A percentile compares a stretch with the other conserved stretches of the same genome.
phyloP scores from a whole-genome alignment of 352 stramenopile genomes.

The Pythium coloratum region DNA sequence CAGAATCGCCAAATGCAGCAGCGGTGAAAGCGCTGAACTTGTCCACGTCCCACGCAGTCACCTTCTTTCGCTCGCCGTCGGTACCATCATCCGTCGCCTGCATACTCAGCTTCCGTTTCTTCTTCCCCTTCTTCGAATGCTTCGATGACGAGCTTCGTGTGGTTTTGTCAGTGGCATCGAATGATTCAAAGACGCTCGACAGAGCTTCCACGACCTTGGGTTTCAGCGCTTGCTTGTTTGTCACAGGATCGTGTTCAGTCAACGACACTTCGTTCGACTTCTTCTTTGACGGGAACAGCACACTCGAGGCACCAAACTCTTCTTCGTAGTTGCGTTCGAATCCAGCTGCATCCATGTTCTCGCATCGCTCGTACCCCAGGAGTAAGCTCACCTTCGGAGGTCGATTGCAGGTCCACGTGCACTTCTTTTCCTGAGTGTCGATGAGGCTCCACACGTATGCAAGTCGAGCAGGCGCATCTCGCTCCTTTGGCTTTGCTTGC shows the following conservation, averaged over 20 bases:
- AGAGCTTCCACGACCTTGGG: conserved; percentile 5
- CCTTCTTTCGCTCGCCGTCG: background rate
- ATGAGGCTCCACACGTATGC: conserved; percentile 16
- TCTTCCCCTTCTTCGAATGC: conserved; percentile 35
- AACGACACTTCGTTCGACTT: conserved; percentile 11
- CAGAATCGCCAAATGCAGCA: conserved; percentile 15
- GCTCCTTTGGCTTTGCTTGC: conserved; percentile 7
- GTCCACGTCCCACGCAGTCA: conserved; percentile 52
- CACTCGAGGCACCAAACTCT: conserved; percentile 9
- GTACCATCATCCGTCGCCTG: background rate
- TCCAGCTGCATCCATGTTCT: conserved; percentile 8
- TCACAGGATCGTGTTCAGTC: conserved; percentile 6
- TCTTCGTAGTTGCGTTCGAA: conserved; percentile 15
- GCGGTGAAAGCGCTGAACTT: conserved; percentile 59
- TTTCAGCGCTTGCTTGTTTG: conserved; percentile 14
- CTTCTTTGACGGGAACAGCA: conserved; percentile 4
- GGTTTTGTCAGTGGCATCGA: background rate
- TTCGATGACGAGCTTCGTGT: background rate
- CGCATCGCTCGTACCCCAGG: conserved; percentile 12
- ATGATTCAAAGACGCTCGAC: conserved; percentile 11
- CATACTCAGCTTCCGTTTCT: conserved; percentile 47
- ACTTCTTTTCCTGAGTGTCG: background rate
- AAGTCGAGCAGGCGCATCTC: conserved; percentile 4
- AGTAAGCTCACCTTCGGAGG: conserved; percentile 23
- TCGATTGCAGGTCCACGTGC: conserved; percentile 13